phyloP scores from a whole-genome alignment of 2,329 filamentous ascomycete species.

The Penicillium rolfsii region DNA sequence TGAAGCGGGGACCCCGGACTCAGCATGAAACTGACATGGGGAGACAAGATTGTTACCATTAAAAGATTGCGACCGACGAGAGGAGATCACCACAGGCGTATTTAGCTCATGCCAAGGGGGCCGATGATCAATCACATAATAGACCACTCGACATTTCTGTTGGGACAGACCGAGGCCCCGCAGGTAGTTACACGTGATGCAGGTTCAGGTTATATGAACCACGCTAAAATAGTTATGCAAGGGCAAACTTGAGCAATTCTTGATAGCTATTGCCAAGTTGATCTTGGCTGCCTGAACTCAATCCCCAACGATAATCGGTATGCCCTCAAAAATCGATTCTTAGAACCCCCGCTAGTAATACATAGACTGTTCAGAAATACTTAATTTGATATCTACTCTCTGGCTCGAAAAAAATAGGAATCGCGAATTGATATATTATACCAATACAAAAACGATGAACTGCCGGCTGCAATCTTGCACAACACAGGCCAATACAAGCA shows the following conservation, averaged over 20 bases:
- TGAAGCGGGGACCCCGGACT: neutral
- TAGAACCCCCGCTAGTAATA: neutral
- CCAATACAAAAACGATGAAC: neutral
- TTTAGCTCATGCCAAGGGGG: constrained; percentile 6
- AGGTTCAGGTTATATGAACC: constrained; percentile 4
- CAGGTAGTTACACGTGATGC: constrained; percentile 15
- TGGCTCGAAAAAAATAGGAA: neutral
- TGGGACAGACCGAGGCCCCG: constrained; percentile 17
- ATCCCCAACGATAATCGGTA: neutral
- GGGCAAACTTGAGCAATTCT: neutral
- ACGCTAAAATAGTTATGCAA: neutral
- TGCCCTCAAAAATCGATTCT: neutral
- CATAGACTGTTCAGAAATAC: neutral
- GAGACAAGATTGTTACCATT: neutral
- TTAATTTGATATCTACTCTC: no score
- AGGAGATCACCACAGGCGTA: neutral
- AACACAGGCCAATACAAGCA: neutral
- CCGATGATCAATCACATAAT: constrained; percentile 13
- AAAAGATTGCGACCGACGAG: neutral
- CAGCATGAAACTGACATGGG: constrained; percentile 2
- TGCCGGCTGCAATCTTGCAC: neutral
- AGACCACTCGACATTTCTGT: constrained; percentile 11
- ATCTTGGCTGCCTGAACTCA: neutral
- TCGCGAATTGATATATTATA: neutral
- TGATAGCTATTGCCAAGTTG: no score